Percentiles rank a stretch among this genome's conserved stretches.
Evolutionary conservation across 352 stramenopile genomes (phyloP).

Genomic region (Globisporangium canariense): DNA sequence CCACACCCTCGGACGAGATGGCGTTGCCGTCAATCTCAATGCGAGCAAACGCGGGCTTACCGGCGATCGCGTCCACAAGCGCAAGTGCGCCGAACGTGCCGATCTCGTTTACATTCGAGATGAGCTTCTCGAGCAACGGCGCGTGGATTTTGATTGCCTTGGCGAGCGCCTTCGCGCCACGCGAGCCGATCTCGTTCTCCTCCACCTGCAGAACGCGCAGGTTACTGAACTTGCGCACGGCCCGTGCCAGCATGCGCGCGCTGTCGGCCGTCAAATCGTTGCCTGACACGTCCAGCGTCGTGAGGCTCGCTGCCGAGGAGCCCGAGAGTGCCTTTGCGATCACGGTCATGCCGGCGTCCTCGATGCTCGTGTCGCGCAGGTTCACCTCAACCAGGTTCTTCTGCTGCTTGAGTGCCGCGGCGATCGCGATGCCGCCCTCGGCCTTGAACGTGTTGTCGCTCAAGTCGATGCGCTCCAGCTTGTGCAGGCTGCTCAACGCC

Average conservation of each 20-base stretch:
- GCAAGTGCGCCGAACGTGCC: conserved; percentile 82
- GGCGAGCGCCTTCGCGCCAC: conserved; percentile 74
- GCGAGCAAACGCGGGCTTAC: conserved; percentile 50
- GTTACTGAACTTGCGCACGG: conserved; percentile 37
- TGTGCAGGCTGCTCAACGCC: conserved; percentile 58
- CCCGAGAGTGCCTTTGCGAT: conserved; percentile 79
- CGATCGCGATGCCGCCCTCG: conserved; percentile 84
- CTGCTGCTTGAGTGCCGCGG: conserved; percentile 70
- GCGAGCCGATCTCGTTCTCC: conserved; percentile 92
- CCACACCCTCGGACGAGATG: conserved; percentile 66
- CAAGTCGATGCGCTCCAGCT: conserved; percentile 88
- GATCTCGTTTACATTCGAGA: conserved; percentile 89
- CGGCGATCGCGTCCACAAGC: conserved; percentile 56
- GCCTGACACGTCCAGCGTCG: conserved; percentile 90
- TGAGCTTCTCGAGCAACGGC: conserved; percentile 69
- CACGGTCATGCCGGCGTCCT: conserved; percentile 85
- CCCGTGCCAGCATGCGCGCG: conserved; percentile 41
- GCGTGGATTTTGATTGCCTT: conserved; percentile 53
- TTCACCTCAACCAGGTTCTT: conserved; percentile 81
- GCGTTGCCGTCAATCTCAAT: conserved; percentile 82
- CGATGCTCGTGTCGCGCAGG: conserved; percentile 88
- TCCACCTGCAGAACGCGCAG: conserved; percentile 88
- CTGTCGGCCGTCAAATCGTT: conserved; percentile 87
- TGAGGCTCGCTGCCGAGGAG: conserved; percentile 33
- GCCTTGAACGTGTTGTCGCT: conserved; percentile 94